Conservation (phyloP, 2,329 filamentous ascomycete genomes). For the Ceratocystis destructans region DNA sequence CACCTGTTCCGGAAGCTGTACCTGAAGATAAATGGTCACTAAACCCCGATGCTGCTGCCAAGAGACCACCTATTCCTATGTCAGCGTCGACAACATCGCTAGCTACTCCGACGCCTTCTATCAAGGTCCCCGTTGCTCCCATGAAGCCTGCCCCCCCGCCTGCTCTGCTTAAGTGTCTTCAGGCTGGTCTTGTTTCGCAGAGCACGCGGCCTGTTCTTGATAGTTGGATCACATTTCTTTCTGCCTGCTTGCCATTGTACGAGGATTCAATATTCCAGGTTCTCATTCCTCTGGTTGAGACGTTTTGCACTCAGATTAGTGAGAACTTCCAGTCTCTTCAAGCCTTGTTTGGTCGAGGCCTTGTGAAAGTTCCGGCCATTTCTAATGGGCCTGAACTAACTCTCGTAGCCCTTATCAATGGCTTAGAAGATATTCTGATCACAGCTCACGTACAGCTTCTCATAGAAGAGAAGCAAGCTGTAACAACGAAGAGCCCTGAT, state of each 20-base stretch:
- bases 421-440: conserved; percentile 79
- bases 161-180: conserved; percentile 68
- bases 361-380: conserved; percentile 23
- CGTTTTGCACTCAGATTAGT: conserved; percentile 66
- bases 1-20: conserved; percentile 48
- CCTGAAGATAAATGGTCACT: conserved; percentile 28
- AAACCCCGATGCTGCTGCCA: not conserved
- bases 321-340: conserved; percentile 59
- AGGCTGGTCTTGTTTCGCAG: conserved; percentile 62
- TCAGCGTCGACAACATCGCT: not conserved
- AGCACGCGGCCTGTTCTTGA: conserved; percentile 68
- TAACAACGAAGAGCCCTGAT: conserved; percentile 62
- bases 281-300: conserved; percentile 79
- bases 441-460: conserved; percentile 72
- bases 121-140: not conserved
- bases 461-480: conserved; percentile 56
- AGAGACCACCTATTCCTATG: not conserved
- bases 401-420: conserved; percentile 76
- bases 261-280: conserved; percentile 77
- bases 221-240: conserved; percentile 79
- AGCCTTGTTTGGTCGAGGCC: conserved; percentile 38
- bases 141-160: conserved; percentile 43
- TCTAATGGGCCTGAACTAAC: conserved; percentile 47
- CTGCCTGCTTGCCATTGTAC: conserved; percentile 72
- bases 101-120: conserved; percentile 2